Evolutionary conservation across 2,329 filamentous ascomycete genomes (phyloP).

Genomic region (Neurospora sp.): DNA sequence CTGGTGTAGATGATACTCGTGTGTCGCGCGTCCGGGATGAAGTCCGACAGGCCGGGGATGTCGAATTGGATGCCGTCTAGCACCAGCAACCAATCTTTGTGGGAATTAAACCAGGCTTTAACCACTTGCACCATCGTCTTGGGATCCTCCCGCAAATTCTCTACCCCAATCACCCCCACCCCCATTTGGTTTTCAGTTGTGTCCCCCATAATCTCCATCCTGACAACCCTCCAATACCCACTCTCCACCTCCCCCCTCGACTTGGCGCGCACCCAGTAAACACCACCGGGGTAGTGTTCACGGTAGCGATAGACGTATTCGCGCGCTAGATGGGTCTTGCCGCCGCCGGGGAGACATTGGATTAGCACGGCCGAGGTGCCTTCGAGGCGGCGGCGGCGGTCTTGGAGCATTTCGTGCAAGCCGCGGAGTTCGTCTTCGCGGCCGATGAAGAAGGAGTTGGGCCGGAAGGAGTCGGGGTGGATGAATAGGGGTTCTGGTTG

Average conservation of each 20-base stretch:
- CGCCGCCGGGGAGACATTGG: conserved; percentile 53
- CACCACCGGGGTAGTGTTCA: conserved; percentile 50
- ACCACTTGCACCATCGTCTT: conserved; percentile 46
- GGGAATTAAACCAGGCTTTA: conserved; percentile 46
- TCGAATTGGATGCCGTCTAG: conserved; percentile 58
- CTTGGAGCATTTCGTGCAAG: conserved; percentile 49
- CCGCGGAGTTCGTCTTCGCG: conserved; percentile 46
- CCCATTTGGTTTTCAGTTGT: background rate
- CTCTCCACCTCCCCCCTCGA: conserved; percentile 47
- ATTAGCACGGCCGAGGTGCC: conserved; percentile 56
- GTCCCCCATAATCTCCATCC: conserved; percentile 35
- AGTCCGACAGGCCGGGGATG: conserved; percentile 43
- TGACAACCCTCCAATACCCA: conserved; percentile 57
- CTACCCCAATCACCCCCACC: background rate
- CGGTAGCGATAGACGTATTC: conserved; percentile 55
- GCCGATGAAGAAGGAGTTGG: conserved; percentile 53
- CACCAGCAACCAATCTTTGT: conserved; percentile 54
- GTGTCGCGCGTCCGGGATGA: conserved; percentile 53
- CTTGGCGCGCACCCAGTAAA: conserved; percentile 61
- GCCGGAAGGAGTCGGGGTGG: conserved; percentile 47
- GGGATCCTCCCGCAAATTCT: conserved; percentile 21
- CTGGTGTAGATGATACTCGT: conserved; percentile 61
- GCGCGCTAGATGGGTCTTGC: conserved; percentile 59
- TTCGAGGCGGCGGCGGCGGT: conserved; percentile 41
- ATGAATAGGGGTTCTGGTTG: conserved; percentile 25